Base-by-base conservation (phyloP, 768 basidiomycete genomes). In the Amanita pallidorosea region DNA sequence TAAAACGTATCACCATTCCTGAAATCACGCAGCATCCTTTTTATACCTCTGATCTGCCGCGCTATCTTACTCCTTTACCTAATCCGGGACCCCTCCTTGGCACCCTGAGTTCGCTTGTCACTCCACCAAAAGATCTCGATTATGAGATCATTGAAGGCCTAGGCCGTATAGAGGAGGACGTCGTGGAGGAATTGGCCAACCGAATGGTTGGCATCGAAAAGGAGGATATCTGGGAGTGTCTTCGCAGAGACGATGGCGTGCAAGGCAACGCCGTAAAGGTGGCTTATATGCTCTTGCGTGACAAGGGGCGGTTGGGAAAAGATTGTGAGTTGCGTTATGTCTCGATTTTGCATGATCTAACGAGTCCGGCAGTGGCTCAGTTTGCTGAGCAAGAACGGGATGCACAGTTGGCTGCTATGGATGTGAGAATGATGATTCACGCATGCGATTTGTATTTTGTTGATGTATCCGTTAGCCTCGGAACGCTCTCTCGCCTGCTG, bases 241-340 rank as follows among this genome's bases (percentile, higher is more conserved):
- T 97, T 55, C 76, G 85, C 53, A 70, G 81, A 57, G 85, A 93
- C 47, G 91, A 94, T 55, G 92, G 88, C 0, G 74, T 80, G 37
- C 82, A 85, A 54, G 89, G 93, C 35, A 96, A 97, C 62, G 84
- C 90, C 49, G 85, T 98, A 62, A 94, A 96, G 67, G 93, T 99
- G 6, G 93, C 95, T 0, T 99, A 98, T 66, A 82, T 93, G 79
- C 73, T 99, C 4, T 72, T 96, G 41, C 74, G 91, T 51, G 95
- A 99, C 61, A 93, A 93, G 69, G 74, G 82, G 57, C 71, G 92
- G 35, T 74, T 87, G 48, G 83, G 91, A 5, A 79, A 85, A 64
- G 90, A 92, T 63, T 68, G 93, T 95, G 59, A 74, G 91, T 74
- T 11, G 15, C 4, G n/a, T 46, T 34, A 17, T 18, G 12, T 45